Evolutionary conservation across 257 asterid genomes (phyloP).

Genomic region (Osmanthus fragrans): DNA sequence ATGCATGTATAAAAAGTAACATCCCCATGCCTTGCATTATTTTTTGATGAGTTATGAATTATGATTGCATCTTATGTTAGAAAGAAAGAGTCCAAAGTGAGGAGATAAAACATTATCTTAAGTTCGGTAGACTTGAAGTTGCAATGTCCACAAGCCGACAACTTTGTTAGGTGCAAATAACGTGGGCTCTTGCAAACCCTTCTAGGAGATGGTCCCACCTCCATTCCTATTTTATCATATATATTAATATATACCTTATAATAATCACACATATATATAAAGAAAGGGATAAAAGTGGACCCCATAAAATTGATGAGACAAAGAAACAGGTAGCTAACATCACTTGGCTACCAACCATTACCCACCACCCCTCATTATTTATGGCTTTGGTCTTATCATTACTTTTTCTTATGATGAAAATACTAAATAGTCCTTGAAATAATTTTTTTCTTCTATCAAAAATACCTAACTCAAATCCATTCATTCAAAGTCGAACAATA

Average conservation of each 20-base stretch:
- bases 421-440: not conserved
- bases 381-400: not conserved
- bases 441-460: not conserved
- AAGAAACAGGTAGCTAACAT: not conserved
- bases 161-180: not conserved
- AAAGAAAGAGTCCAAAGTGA: not conserved
- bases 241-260: no score
- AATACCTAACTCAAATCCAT: not conserved
- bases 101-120: conserved; percentile 1
- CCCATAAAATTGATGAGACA: not conserved
- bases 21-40: not conserved
- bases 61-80: not conserved
- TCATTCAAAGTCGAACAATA: no score
- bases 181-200: not conserved
- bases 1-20: no score
- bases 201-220: not conserved
- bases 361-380: not conserved
- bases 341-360: not conserved
- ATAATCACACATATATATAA: no score
- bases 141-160: not conserved
- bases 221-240: no score
- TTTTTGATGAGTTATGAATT: not conserved
- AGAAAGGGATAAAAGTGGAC: not conserved
- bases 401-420: not conserved
- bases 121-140: not conserved